Conservation (phyloP, 106 monocot species). For the Dendrobium officinale region DNA sequence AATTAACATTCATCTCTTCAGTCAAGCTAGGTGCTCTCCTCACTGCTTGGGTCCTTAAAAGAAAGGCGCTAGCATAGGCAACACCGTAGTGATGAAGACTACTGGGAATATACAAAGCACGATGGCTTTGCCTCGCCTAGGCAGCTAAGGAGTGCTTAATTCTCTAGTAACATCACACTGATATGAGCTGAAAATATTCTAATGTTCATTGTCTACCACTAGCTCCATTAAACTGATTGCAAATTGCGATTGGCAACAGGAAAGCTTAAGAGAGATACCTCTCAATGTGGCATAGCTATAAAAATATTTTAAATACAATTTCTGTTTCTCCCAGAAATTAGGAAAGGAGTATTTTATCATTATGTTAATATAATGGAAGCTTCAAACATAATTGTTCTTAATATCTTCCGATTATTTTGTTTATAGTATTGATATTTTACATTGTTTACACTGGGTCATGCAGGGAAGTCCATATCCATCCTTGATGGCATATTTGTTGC, state of each 20-base stretch:
- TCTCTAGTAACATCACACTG: neutral
- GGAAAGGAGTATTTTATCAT: neutral
- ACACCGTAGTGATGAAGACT: no score
- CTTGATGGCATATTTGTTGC: constrained; percentile 94
- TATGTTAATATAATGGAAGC: neutral
- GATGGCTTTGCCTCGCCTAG: neutral
- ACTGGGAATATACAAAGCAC: neutral
- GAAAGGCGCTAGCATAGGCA: neutral
- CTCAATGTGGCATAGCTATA: neutral
- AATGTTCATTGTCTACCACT: neutral
- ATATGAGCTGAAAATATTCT: neutral
- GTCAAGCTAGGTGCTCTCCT: neutral
- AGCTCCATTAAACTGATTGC: neutral
- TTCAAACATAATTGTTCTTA: neutral
- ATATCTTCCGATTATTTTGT: neutral
- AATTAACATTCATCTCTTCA: neutral
- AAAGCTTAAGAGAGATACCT: neutral
- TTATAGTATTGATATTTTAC: neutral
- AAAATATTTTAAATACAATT: neutral
- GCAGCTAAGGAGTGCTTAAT: neutral
- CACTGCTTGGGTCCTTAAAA: neutral
- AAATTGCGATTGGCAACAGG: neutral
- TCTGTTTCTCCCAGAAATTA: neutral
- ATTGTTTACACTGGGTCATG: neutral
- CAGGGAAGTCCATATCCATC: constrained; percentile 84